phyloP scores from a whole-genome alignment of 208 protist genomes.

The Naegleria fowleri region DNA sequence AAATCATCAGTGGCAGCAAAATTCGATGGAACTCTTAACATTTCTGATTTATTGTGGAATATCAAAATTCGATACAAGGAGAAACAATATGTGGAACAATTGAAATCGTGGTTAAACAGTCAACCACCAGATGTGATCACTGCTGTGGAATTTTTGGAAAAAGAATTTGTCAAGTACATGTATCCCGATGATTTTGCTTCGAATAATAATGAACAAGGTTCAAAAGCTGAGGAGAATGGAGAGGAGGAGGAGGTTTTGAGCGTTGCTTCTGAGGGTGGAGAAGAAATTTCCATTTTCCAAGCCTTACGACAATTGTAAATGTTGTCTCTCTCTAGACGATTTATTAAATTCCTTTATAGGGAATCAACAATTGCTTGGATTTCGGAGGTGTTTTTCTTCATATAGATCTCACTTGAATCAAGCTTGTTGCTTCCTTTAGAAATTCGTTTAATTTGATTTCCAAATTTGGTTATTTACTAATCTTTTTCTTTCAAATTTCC shows the following conservation, averaged over 20 bases:
- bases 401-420: too few relatives aligned
- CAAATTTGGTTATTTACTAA: too few relatives aligned
- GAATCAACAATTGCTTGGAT: too few relatives aligned
- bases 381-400: too few relatives aligned
- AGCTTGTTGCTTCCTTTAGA: too few relatives aligned
- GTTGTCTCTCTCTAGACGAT: too few relatives aligned
- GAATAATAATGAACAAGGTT: not conserved
- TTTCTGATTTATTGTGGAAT: conserved; percentile 1
- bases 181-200: not conserved
- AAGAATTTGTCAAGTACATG: conserved; percentile 9
- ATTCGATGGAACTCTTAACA: not conserved
- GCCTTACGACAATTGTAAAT: not conserved
- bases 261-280: not conserved
- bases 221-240: not conserved
- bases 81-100: conserved; percentile 4
- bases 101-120: not conserved
- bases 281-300: not conserved
- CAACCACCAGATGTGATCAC: conserved; percentile 1
- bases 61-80: not conserved
- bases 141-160: not conserved
- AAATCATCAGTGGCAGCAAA: not conserved
- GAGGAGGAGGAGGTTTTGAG: not conserved
- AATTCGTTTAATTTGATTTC: too few relatives aligned
- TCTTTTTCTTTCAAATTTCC: too few relatives aligned
- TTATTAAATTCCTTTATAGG: too few relatives aligned